Evolutionary conservation across 352 stramenopile species (phyloP).

Genomic region (Albugo laibachii): DNA sequence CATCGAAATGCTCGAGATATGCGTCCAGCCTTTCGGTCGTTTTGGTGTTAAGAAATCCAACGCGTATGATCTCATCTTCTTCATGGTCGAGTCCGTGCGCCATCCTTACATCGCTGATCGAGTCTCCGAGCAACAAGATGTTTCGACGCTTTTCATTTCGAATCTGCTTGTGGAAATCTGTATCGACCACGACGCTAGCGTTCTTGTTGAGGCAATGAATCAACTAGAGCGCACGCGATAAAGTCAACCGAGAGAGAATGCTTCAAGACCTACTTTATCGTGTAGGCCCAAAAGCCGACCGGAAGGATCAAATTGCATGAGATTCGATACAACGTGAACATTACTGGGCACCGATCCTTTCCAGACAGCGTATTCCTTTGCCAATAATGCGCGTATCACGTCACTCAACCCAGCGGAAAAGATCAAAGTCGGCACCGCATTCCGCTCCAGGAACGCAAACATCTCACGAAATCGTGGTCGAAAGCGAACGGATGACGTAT

Average conservation of each 20-base stretch:
- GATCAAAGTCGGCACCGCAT: conserved; percentile 51
- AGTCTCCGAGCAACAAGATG: conserved; percentile 47
- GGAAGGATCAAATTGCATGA: conserved; percentile 38
- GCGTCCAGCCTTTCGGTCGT: conserved; percentile 39
- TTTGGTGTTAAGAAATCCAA: conserved; percentile 53
- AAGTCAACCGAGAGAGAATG: neutral
- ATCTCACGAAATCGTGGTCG: conserved; percentile 38
- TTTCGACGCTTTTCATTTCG: conserved; percentile 31
- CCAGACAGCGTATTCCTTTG: conserved; percentile 25
- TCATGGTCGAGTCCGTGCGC: conserved; percentile 24
- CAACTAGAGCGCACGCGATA: conserved; percentile 3
- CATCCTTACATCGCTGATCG: conserved; percentile 34
- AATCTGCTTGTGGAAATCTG: conserved; percentile 30
- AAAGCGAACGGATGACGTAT: conserved; percentile 26
- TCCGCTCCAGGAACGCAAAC: conserved; percentile 24
- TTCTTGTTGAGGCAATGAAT: conserved; percentile 74
- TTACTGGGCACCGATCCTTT: conserved; percentile 9
- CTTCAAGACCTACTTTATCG: conserved; percentile 12
- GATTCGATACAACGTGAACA: conserved; percentile 54
- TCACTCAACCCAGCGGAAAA: conserved; percentile 54
- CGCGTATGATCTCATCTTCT: conserved; percentile 31
- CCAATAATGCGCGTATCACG: conserved; percentile 57
- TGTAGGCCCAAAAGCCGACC: conserved; percentile 30
- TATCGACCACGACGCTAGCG: conserved; percentile 33
- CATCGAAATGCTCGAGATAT: conserved; percentile 38